Evolutionary conservation across 176 grass and related monocot species (phyloP), one percentile per base, ranked within the genome.

Genomic region (Sorghum bicolor): DNA sequence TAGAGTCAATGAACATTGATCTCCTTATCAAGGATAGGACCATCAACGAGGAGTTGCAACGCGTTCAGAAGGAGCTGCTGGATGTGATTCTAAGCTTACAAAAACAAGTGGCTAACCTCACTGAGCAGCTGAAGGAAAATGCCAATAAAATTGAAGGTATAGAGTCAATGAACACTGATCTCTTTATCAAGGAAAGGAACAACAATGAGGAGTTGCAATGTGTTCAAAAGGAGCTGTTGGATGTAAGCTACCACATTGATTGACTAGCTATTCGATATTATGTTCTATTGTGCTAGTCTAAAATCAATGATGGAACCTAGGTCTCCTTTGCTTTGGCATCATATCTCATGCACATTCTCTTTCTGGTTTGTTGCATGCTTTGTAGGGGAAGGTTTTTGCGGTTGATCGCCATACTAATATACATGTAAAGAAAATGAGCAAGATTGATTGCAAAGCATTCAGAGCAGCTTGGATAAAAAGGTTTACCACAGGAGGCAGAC

Each of bases 1-100:
- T n/a, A n/a, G n/a, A n/a, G n/a, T n/a, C n/a, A n/a, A n/a, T n/a
- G 61, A 8, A 16, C 75, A 30, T 77, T 94, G 80, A 83, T 33
- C 45, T 94, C 10, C 19, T 91, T n/a, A 50, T 76, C 34, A 91
- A 89, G 25, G 89, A 94, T 72, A 76, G 86, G 10, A 74, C 62
- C 63, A 87, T 86, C 79, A 94, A 94, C 4, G 92, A 94, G 13
- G 92, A 94, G 65, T 40, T 89, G 55, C 92, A 94, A 73, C 57
- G 79, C 44, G 89, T 89, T 64, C 79, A 83, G 63, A 91, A 89
- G 61, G 92, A 86, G 47, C n/a, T n/a, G n/a, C n/a, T n/a, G n/a
- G n/a, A n/a, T n/a, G n/a, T n/a, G n/a, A n/a, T n/a, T n/a, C n/a
- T 19, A 80, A 63, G 82, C 65, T 67, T n/a, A n/a, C n/a, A n/a